A percentile compares a stretch with the other conserved stretches of the same genome.
phyloP scores from a whole-genome alignment of 2,329 filamentous ascomycete species.

The Penicillium sp. region DNA sequence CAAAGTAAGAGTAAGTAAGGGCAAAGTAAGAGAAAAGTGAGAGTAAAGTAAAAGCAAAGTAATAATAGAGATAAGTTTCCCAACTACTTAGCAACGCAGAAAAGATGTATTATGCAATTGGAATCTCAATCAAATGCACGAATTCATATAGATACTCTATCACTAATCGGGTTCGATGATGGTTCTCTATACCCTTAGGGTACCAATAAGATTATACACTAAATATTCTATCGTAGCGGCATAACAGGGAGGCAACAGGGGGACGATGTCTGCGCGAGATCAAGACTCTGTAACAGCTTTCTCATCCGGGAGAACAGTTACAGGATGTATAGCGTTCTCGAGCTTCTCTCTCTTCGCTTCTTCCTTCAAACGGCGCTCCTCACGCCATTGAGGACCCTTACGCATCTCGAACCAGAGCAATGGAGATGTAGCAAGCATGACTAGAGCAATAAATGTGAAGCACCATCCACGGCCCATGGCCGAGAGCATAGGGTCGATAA shows the following conservation, averaged over 20 bases:
- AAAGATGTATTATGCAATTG: neutral
- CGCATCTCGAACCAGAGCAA: slow-evolving; percentile 39
- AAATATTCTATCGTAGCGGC: slow-evolving; percentile 1
- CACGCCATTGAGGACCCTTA: slow-evolving; percentile 43
- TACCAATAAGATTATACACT: neutral
- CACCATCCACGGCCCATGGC: slow-evolving; percentile 32
- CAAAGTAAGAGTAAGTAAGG: no score
- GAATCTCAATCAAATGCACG: neutral
- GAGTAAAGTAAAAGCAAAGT: no score
- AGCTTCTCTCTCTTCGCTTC: slow-evolving; percentile 15
- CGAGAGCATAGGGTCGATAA: slow-evolving; percentile 41
- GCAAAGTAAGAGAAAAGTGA: no score
- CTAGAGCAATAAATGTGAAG: slow-evolving; percentile 40
- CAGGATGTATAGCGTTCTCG: neutral
- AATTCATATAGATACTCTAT: no score
- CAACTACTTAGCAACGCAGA: neutral
- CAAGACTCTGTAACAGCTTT: neutral
- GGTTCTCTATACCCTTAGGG: neutral
- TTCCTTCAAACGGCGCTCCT: slow-evolving; percentile 33
- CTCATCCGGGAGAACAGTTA: slow-evolving; percentile 2
- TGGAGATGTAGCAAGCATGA: slow-evolving; percentile 38
- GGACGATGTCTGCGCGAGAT: neutral
- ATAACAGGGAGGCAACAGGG: neutral
- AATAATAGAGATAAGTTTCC: no score
- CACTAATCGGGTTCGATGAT: neutral